Evolutionary conservation across 2,329 filamentous ascomycete species (phyloP).

Genomic region (Penicillium sp.): DNA sequence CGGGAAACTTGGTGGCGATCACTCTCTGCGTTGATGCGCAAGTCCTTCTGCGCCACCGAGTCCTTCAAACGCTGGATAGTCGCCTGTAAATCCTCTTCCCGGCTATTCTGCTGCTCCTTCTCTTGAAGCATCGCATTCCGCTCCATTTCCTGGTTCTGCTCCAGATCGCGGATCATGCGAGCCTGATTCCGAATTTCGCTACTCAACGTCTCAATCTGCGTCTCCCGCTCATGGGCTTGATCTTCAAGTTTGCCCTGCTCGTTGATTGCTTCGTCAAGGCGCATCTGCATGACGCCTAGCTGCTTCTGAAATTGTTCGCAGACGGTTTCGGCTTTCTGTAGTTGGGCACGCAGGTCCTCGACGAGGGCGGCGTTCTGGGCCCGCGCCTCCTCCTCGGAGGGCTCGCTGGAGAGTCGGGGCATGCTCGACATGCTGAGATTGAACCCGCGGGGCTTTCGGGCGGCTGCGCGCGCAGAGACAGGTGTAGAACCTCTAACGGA

Average conservation of each 20-base stretch:
- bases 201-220: constrained; percentile 73
- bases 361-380: constrained; percentile 75
- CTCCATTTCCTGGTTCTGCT: constrained; percentile 88
- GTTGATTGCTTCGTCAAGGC: constrained; percentile 76
- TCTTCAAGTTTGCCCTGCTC: constrained; percentile 89
- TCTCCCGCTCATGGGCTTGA: constrained; percentile 78
- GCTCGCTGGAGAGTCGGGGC: constrained; percentile 49
- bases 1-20: constrained; percentile 52
- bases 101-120: constrained; percentile 79
- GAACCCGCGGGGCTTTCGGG: constrained; percentile 54
- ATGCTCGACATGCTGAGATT: constrained; percentile 45
- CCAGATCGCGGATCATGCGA: constrained; percentile 83
- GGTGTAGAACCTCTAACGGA: constrained; percentile 58
- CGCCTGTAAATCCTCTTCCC: constrained; percentile 85
- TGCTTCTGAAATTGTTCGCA: constrained; percentile 82
- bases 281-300: constrained; percentile 75
- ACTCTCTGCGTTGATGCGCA: constrained; percentile 50
- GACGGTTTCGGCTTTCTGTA: constrained; percentile 73
- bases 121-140: constrained; percentile 83
- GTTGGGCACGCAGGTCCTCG: constrained; percentile 78
- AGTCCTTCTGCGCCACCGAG: constrained; percentile 71
- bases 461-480: constrained; percentile 70
- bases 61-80: constrained; percentile 93
- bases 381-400: constrained; percentile 66
- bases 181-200: constrained; percentile 82